Evolutionary conservation across 257 asterid genomes (phyloP), one percentile per base, ranked within the genome.

Genomic region (Ligustrum vulgare): DNA sequence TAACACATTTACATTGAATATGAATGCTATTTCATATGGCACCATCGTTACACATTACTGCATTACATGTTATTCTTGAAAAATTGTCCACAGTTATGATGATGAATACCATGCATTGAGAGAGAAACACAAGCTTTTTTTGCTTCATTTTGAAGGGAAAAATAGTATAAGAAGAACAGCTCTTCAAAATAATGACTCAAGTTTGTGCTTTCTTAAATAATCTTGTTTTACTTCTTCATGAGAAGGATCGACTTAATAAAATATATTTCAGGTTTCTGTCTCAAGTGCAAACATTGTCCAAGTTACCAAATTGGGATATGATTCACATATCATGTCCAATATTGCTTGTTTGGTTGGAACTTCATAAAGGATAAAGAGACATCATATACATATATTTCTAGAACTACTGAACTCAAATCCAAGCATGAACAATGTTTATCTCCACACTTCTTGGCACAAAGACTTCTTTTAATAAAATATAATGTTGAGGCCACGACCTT

Each of bases 401-500:
- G 25, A 60, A 18, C 32, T 60, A 18, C 33, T 10, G 34, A 60
- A 6, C 67, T 25, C 67, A 60, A 60, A 70, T 9, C 36, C 56
- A 71, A 45, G 73, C 56, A 60, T 15, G 23, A 64, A 22, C 8
- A 72, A 23, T 62, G 72, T 16, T 72, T n/a, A 73, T 72, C 47
- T 63, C 63, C 69, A 64, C 12, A 18, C 62, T 31, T 36, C 32
- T 45, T 34, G 47, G 35, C 25, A 39, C 80, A 65, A 23, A 37
- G 60, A 72, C 66, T 54, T 23, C 51, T 34, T 72, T 71, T 70
- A 43, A 69, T 77, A 7, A 68, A 28, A 74, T 67, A 79, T 18
- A 37, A 68, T 63, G 78, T 34, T 54, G 72, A 74, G 67, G 32
- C n/a, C 9, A 37, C 43, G 71, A 25, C 39, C 16, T n/a, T n/a